Evolutionary conservation across 2,329 filamentous ascomycete genomes (phyloP), one percentile per base, ranked within the genome.

Genomic region (Nemania sp.): DNA sequence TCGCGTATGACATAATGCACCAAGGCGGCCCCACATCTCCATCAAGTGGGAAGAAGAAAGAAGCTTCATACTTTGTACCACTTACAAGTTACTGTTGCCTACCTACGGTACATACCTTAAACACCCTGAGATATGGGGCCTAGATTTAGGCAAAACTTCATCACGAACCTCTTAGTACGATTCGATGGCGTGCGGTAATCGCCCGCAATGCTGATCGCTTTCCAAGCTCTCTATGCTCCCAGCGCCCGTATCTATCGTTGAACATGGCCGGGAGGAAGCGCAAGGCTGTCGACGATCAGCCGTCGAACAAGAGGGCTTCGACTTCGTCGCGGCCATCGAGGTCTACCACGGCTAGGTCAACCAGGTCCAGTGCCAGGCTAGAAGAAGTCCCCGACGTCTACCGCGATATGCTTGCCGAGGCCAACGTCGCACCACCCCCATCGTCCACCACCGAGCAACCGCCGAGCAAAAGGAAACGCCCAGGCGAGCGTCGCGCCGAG

Each of bases 341-440:
- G 56, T 67, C 71, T 9, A 69, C 68, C 3, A 68, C 72, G 3
- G 68, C 46, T 9, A 68, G 69, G 52, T 69, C 72, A 7, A 69
- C 67, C 2, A 67, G 67, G 53, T 68, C 71, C 5, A 70, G 69
- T 18, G 59, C 68, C n/a, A 63, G 47, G 47, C 57, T 65, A 29
- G 51, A 62, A 42, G 60, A 65, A 29, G 63, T 76, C 5, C 75
- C 76, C 20, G 72, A 78, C 29, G 75, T 83, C 35, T 83, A 83
- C 66, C 74, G 71, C 43, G 76, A 82, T 62, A 80, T 83, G 80
- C 75, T 83, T 35, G 72, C 72, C 12, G 80, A 83, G 64, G 81
- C 77, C n/a, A 77, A 80, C n/a, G 73, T 81, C 29, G 70, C 71
- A 43, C 59, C 69, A 25, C 57, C 65, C 56, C 50, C 67, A 59